A percentile compares a stretch with the other conserved stretches of the same genome.
phyloP scores from a whole-genome alignment of 306 rosid species.

The Fragaria ananassa region DNA sequence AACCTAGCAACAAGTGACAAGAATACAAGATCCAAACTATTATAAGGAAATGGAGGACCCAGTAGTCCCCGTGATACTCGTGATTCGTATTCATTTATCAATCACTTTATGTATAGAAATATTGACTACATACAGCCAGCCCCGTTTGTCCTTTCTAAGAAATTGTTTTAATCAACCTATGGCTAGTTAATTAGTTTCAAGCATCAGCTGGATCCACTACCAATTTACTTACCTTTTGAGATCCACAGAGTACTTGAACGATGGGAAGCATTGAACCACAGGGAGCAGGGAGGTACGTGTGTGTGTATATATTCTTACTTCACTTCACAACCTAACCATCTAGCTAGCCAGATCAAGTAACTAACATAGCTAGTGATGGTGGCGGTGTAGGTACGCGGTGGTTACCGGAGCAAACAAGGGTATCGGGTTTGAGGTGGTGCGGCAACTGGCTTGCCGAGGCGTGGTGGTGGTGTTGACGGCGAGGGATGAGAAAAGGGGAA shows the following conservation, averaged over 20 bases:
- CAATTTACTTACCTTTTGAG: neutral
- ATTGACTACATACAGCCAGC: too few relatives aligned
- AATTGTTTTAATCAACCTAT: too few relatives aligned
- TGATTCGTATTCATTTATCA: too few relatives aligned
- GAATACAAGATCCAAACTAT: too few relatives aligned
- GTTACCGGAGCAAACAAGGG: constrained; percentile 60
- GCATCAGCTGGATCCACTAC: too few relatives aligned
- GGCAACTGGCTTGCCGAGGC: constrained; percentile 42
- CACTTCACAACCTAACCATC: neutral
- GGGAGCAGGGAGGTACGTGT: neutral
- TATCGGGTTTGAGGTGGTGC: constrained; percentile 42
- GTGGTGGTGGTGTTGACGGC: constrained; percentile 51
- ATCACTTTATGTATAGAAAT: too few relatives aligned
- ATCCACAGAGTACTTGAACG: neutral
- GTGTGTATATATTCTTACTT: too few relatives aligned
- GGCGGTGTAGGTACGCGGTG: constrained; percentile 36
- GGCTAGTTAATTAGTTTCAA: too few relatives aligned
- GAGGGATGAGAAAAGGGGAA: constrained; percentile 43
- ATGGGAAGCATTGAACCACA: neutral
- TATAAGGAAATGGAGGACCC: too few relatives aligned
- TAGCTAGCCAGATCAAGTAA: neutral
- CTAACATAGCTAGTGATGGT: neutral
- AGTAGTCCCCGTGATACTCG: too few relatives aligned
- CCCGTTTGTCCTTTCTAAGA: too few relatives aligned
- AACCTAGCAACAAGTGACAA: too few relatives aligned